Conservation (phyloP, 495 filamentous ascomycete species). For the Aspergillus incahuasiensis region DNA sequence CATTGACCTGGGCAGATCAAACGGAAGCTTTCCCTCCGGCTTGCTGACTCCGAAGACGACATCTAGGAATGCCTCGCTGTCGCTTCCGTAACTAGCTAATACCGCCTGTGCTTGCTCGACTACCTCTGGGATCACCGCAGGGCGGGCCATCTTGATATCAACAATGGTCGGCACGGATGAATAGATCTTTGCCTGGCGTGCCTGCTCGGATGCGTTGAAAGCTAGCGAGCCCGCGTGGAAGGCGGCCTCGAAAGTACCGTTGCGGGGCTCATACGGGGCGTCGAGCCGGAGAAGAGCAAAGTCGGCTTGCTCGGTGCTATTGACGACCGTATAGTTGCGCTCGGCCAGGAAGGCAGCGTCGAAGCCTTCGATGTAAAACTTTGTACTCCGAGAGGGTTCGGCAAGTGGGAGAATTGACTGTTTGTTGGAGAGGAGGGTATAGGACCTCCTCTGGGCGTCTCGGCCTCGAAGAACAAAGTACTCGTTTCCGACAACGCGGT, state of each 20-base stretch:
- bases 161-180: background rate
- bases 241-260: constrained; percentile 23
- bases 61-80: constrained; percentile 1
- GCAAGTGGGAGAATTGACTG: constrained; percentile 1
- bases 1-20: constrained; percentile 7
- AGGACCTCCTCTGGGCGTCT: constrained; percentile 23
- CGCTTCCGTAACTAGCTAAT: background rate
- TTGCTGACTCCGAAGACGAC: constrained; percentile 1
- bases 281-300: constrained; percentile 29
- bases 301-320: constrained; percentile 25
- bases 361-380: constrained; percentile 6
- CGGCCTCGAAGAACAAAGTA: constrained; percentile 25
- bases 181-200: constrained; percentile 15
- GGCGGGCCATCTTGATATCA: background rate
- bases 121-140: background rate
- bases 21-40: constrained; percentile 3
- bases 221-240: constrained; percentile 35
- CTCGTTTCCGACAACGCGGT: constrained; percentile 26
- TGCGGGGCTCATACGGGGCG: constrained; percentile 29
- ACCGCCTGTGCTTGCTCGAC: background rate
- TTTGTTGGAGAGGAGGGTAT: constrained; percentile 32
- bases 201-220: constrained; percentile 25
- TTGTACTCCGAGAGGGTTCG: background rate
- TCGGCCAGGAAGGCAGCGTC: background rate
- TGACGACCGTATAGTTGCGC: background rate